Base-by-base conservation (phyloP, 768 basidiomycete genomes). In the Mycena venus region DNA sequence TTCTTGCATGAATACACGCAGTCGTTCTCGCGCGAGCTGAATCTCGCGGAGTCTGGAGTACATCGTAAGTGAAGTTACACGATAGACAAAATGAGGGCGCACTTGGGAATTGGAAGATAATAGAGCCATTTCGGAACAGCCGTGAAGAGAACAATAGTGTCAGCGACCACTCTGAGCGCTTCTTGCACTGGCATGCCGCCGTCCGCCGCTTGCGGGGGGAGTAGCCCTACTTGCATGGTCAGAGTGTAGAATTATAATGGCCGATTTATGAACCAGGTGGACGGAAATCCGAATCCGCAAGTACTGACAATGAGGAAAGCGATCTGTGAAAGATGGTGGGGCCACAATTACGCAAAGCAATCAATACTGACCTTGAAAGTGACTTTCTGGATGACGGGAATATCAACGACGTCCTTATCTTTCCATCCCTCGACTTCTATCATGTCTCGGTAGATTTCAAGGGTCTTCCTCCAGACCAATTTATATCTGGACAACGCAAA, bases 281-380 rank as follows among this genome's bases (percentile, higher is more conserved):
- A 86, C 0, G 82, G 78, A 47, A 89, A 85, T 4, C 88, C 89
- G 59, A 89, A 88, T 2, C 86, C 88, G 68, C 88, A 89, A 75
- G 80, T 84, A 12, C 84, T 85, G 27, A 90, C 83, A 15, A 88
- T 78, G 19, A 88, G 74, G 14, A 89, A 82, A 5, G 88, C 85
- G 19, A 87, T 70, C 88, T 89, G 44, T 6, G 55, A 17, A 44
- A 29, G 36, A 58, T 29, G 34, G n/a, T 38, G n/a, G 23, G 38
- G 53, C 31, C 49, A n/a, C 21, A n/a, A 31, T 58, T 34, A 17
- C 9, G 40, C 0, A 47, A 31, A 65, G 21, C 25, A 59, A 21
- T 51, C 5, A 19, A 32, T 25, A 66, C 67, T 10, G 36, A 85
- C 86, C 78, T 87, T 85, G 78, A 83, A 82, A 7, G 85, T 86